Evolutionary conservation across 176 grass and related monocot species (phyloP).

Genomic region (Ensete ventricosum): DNA sequence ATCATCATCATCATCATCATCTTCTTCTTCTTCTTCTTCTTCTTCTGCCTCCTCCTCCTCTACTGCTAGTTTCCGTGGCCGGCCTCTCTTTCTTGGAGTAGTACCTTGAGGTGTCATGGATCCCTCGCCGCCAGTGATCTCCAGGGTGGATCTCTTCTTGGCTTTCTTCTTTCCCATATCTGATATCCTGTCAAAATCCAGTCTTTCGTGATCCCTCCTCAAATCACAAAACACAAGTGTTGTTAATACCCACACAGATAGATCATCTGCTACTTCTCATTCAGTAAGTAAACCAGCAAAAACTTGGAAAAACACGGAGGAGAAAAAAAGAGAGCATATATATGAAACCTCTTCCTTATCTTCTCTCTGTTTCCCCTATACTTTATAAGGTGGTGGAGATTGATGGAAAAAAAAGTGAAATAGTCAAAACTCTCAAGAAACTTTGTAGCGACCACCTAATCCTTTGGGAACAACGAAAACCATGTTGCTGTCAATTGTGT

Average conservation of each 20-base stretch:
- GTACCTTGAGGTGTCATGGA: not conserved
- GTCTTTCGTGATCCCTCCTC: not conserved
- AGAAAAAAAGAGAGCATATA: too few species aligned
- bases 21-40: not conserved
- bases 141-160: not conserved
- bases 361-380: too few species aligned
- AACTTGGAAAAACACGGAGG: too few species aligned
- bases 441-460: not conserved
- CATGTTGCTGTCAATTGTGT: too few species aligned
- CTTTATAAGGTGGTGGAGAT: too few species aligned
- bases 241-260: too few species aligned
- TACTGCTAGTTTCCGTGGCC: not conserved
- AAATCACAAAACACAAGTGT: too few species aligned
- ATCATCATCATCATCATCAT: not conserved
- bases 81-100: slow-evolving; percentile 1
- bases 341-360: too few species aligned
- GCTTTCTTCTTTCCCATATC: slow-evolving; percentile 2
- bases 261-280: not conserved
- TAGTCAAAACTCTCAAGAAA: too few species aligned
- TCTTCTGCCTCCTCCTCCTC: not conserved
- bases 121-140: not conserved
- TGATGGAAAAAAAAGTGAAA: too few species aligned
- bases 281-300: too few species aligned
- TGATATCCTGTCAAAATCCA: not conserved
- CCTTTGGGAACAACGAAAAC: too few species aligned